Evolutionary conservation across 2,329 filamentous ascomycete species (phyloP), one percentile per base, ranked within the genome.

Genomic region (Aspergillus nomiae): DNA sequence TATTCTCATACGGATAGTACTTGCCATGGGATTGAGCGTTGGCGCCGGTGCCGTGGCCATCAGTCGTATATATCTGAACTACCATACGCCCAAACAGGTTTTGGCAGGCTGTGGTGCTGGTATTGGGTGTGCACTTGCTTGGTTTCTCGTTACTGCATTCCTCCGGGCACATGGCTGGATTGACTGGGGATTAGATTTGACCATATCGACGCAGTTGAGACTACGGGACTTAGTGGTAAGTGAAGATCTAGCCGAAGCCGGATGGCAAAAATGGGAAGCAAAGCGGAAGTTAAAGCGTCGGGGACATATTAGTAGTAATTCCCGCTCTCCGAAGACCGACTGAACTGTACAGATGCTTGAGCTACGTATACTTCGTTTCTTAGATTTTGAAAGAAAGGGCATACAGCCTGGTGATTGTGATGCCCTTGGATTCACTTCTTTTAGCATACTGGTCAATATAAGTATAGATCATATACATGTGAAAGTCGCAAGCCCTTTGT

Each of bases 201-300:
- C 87, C 32, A 70, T 90, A 4, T 86, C 87, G 3, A 85, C 86
- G 72, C 84, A 88, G 67, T 80, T 95, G 55, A 85, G 94, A 63
- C 81, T 96, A 55, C 85, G 95, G 63, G 95, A 99, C 77, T 80
- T 99, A 65, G 88, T 96, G 14, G 84, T 96, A 8, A 90, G 90
- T 75, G 94, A 98, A 79, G 94, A 98, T 78, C 79, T 97, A 70
- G 90, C 90, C 38, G 92, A 97, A 80, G 90, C 93, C 48, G 95
- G 95, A 2, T 99, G 94, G 94, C 92, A 94, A 79, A 90, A 91
- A 75, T 98, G 94, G 92, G 89, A 94, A 77, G 82, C 83, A 56
- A 76, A 79, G 60, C 79, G 80, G 63, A 78, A 75, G 57, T 69
- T 72, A 67, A 77, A 71, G 58, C 69, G 65, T 63, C 73, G 69